Base-by-base conservation (phyloP, 371 early-diverging fungal species). In the Apophysomyces variabilis region DNA sequence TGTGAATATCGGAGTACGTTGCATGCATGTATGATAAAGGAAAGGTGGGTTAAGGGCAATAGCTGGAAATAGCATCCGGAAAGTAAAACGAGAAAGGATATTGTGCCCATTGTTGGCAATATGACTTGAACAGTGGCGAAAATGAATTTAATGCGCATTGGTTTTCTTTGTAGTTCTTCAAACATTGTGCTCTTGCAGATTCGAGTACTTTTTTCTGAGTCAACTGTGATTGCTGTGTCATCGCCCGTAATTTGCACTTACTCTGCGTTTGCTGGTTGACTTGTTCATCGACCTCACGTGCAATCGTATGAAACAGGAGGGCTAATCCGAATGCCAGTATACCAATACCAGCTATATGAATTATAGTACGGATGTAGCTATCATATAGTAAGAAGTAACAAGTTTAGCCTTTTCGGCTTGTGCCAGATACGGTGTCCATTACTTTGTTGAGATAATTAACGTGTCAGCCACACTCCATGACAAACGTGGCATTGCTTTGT, bases 51-150 rank as follows among this genome's bases (percentile, higher is more conserved):
- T 56, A 26, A 37, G 61, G 61, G 45, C 26, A 18, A 8, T 26
- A 18, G 47, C 11, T 6, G 6, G 35, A 7, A 18, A 7, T 5
- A 50, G 21, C 50, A 9, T 6, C 7, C 11, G n/a, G 8, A 38
- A 60, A 21, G 32, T 5, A 26, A 36, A 38, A 57, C 41, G 7
- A 36, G 35, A 65, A 65, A 65, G 58, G 65, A 60, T 60, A 65
- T 47, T 61, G 45, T 66, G 37, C 62, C 67, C 61, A 61, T 45
- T 66, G 62, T 5, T 61, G 44, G 14, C 67, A 66, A 43, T 54
- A 61, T 41, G 60, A 18, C 26, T 38, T 38, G 21, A 59, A 38
- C 11, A 59, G 39, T n/a, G 60, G 60, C 4, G 60, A 60, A 11
- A 60, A 32, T n/a, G 60, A 21, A 18, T 60, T 60, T 8, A 35